These are phyloP conservation scores for Geotrichum phurueaensis DNA, from an alignment of 1,139 yeast genomes.

Conservation along the genomic window DNA sequence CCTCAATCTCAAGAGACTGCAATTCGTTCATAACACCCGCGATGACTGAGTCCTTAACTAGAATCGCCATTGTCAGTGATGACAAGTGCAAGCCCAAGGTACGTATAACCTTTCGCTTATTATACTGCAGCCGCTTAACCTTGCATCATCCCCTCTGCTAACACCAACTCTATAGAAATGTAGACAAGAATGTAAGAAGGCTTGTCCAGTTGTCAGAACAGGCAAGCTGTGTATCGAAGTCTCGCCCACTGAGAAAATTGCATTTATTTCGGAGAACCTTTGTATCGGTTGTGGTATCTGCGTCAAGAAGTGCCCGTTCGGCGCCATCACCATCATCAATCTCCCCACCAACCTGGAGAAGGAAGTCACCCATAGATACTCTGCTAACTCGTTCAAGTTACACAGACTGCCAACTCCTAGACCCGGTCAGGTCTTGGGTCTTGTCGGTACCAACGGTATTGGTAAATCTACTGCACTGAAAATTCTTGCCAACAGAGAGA, in stretches of 20 bases:
- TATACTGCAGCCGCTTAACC: neutral
- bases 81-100: conserved; percentile 92
- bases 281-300: conserved; percentile 99
- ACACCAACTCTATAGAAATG: conserved; percentile 49
- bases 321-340: conserved; percentile 91
- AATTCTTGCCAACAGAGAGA: conserved; percentile 96
- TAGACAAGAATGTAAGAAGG: conserved; percentile 93
- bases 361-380: conserved; percentile 93
- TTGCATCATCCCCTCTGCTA: neutral
- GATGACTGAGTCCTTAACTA: conserved; percentile 1
- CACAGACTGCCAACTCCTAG: conserved; percentile 97
- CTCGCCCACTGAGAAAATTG: conserved; percentile 80
- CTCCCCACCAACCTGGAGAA: conserved; percentile 89
- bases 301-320: conserved; percentile 96
- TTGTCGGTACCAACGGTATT: conserved; percentile 98
- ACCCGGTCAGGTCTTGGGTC: conserved; percentile 96
- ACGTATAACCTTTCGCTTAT: neutral
- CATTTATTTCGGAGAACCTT: conserved; percentile 88
- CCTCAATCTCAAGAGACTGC: neutral
- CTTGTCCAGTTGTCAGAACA: conserved; percentile 96
- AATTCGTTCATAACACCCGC: neutral
- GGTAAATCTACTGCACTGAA: conserved; percentile 96
- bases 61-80: conserved; percentile 82
- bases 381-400: conserved; percentile 94
- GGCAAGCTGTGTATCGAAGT: conserved; percentile 98